Base-by-base conservation (phyloP, 2,329 filamentous ascomycete genomes). In the Metarhizium sp. region DNA sequence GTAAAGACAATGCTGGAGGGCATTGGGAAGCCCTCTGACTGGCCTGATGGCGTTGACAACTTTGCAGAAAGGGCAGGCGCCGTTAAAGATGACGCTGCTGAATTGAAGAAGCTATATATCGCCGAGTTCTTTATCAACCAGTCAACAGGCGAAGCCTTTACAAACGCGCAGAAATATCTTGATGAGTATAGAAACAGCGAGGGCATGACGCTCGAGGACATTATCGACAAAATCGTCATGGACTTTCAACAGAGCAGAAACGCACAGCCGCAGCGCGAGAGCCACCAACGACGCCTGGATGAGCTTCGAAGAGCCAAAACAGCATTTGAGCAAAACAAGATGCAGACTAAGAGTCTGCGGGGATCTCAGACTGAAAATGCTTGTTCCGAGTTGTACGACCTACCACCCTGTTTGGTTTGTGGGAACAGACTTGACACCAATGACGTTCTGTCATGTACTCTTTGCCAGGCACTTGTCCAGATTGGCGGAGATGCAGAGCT, bases 221-320 rank as follows among this genome's bases (percentile, higher is more conserved):
- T 72, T 25, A 64, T 73, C 43, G 66, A 69, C 51, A 64, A 57
- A 6, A 69, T 73, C 30, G 64, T 63, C 3, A 60, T 65, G 34
- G 68, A 69, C 20, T 59, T 68, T 18, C 66, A 66, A 7, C 67
- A 63, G 36, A 66, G 58, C 55, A 63, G 62, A 46, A 66, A 54
- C 49, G 59, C 65, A 18, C 64, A 70, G 55, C 66, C 67, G 2
- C 68, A 72, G 46, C 71, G 75, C 13, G 69, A 74, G 46, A 68
- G 64, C 34, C 71, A 74, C 56, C 60, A 61, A 54, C 62, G 61
- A 53, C 71, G 75, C 10, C 64, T 79, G 2, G 73, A 77, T 55
- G 76, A 78, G 61, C 68, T 79, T 4, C 70, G 69, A 18, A 68
- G 77, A 55, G 77, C 77, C 32, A 77, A 73, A 62, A 74, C 70